Evolutionary conservation across 768 basidiomycete genomes (phyloP).

Genomic region (Tylopilus plumbeoviolaceoides): DNA sequence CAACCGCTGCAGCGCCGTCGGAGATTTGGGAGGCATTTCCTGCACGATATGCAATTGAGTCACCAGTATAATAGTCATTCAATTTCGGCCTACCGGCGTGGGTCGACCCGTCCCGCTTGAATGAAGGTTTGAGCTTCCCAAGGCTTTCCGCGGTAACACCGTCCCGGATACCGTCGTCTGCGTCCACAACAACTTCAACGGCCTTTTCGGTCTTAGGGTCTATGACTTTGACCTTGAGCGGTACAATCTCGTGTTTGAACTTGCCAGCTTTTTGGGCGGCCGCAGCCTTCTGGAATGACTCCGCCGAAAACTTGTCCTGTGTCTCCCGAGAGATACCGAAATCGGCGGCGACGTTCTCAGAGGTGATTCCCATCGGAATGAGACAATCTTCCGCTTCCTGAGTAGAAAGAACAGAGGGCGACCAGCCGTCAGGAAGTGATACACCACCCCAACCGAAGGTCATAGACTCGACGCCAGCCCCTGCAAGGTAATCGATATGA

Average conservation of each 20-base stretch:
- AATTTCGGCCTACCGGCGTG: constrained; percentile 52
- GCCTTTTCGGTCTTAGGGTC: constrained; percentile 75
- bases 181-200: constrained; percentile 64
- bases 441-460: constrained; percentile 66
- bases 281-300: constrained; percentile 81
- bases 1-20: constrained; percentile 88
- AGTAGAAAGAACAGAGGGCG: constrained; percentile 60
- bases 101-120: constrained; percentile 68
- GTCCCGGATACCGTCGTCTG: constrained; percentile 83
- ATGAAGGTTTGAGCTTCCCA: constrained; percentile 82
- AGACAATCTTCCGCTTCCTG: constrained; percentile 77
- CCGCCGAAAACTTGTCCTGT: constrained; percentile 85
- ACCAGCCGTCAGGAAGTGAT: constrained; percentile 53
- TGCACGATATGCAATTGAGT: constrained; percentile 9
- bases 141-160: constrained; percentile 79
- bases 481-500: constrained; percentile 32
- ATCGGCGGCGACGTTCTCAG: constrained; percentile 85
- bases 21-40: constrained; percentile 89
- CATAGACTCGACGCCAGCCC: constrained; percentile 91
- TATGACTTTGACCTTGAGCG: constrained; percentile 62
- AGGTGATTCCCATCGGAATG: constrained; percentile 89
- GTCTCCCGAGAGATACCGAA: constrained; percentile 66
- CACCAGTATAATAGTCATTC: background rate
- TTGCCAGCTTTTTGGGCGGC: constrained; percentile 75
- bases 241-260: constrained; percentile 82